Percentiles rank a stretch among this genome's conserved stretches.
Conservation (phyloP, 768 basidiomycete species). For the Russula lepida region DNA sequence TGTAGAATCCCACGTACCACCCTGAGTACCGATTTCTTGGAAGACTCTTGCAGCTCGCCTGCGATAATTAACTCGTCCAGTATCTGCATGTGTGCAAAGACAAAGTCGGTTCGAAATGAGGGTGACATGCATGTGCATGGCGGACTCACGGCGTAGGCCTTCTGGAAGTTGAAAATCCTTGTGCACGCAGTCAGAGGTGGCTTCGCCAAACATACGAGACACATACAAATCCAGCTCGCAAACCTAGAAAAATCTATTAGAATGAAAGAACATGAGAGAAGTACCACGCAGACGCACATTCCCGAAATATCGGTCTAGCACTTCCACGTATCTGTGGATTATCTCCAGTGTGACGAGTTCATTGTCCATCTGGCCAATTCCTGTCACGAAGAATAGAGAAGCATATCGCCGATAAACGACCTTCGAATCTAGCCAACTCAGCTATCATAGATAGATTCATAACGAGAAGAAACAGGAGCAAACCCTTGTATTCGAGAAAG, state of each 20-base stretch:
- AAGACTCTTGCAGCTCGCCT: conserved; percentile 91
- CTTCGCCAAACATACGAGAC: background rate
- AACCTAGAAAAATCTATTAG: conserved; percentile 39
- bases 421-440: conserved; percentile 49
- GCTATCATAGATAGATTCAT: background rate
- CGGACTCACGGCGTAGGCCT: conserved; percentile 69
- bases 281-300: conserved; percentile 48
- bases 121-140: background rate
- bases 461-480: conserved; percentile 21
- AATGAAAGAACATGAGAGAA: background rate
- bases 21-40: conserved; percentile 60
- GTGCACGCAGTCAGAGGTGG: conserved; percentile 4
- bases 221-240: conserved; percentile 88
- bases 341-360: conserved; percentile 89
- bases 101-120: background rate
- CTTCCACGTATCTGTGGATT: conserved; percentile 89
- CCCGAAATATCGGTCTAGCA: conserved; percentile 78
- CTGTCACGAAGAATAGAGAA: conserved; percentile 90
- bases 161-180: conserved; percentile 98
- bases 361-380: conserved; percentile 77
- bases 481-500: conserved; percentile 94
- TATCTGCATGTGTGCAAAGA: conserved; percentile 38
- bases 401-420: conserved; percentile 95
- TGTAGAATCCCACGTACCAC: conserved; percentile 34
- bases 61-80: conserved; percentile 90